Percentiles rank a stretch among this genome's conserved stretches.
phyloP scores from a whole-genome alignment of 345 rosid species.

The Punica granatum region DNA sequence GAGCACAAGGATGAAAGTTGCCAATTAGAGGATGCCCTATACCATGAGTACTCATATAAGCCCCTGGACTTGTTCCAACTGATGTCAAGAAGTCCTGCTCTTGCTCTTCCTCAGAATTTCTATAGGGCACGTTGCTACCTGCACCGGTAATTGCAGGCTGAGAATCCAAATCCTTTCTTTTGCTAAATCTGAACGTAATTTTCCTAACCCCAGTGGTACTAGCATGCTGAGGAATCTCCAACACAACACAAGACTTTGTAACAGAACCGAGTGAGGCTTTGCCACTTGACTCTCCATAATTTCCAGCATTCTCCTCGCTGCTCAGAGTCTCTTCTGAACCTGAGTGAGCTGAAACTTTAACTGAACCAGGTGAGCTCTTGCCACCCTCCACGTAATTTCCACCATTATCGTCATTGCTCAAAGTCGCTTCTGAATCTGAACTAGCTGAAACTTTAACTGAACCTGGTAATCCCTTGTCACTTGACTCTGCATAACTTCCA shows the following conservation, averaged over 20 bases:
- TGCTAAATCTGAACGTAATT: slow-evolving; percentile 77
- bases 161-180: slow-evolving; percentile 40
- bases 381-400: slow-evolving; percentile 19
- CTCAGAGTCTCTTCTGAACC: slow-evolving; percentile 42
- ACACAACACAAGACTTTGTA: slow-evolving; percentile 47
- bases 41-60: slow-evolving; percentile 4
- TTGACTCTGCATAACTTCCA: slow-evolving; percentile 21
- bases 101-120: slow-evolving; percentile 8
- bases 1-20: slow-evolving; percentile 25
- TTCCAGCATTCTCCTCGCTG: slow-evolving; percentile 41
- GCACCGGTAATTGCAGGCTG: slow-evolving; percentile 15
- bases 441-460: slow-evolving; percentile 13
- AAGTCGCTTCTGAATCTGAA: slow-evolving; percentile 29
- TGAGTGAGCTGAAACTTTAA: slow-evolving; percentile 1
- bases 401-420: slow-evolving; percentile 47
- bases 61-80: slow-evolving; percentile 13
- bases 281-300: slow-evolving; percentile 16
- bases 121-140: slow-evolving; percentile 2
- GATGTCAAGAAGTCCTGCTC: slow-evolving; percentile 10
- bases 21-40: slow-evolving; percentile 19
- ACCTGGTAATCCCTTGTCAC: slow-evolving; percentile 19
- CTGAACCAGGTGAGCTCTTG: slow-evolving; percentile 23
- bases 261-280: slow-evolving; percentile 23
- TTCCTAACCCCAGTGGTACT: slow-evolving; percentile 80
- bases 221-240: slow-evolving; percentile 83